Base-by-base conservation (phyloP, 164 flowering plant species). In the Berberis thunbergii region DNA sequence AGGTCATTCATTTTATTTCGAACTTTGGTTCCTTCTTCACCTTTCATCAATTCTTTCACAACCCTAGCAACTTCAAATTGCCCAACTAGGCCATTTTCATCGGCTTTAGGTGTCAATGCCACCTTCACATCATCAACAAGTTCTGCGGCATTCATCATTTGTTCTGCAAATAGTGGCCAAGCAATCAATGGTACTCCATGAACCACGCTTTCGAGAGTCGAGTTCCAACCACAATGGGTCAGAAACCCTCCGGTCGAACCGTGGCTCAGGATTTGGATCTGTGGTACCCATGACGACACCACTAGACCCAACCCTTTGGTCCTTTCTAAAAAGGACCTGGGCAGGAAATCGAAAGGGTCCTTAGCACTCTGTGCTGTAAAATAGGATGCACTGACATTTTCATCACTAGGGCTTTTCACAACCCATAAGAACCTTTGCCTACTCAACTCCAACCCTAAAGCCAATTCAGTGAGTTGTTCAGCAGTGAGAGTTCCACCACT, bases 401-500 rank as follows among this genome's bases (percentile, higher is more conserved):
- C 13, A 10, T 61, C 65, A 68, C 60, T 45, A 7, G 70, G 70
- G 40, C 61, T 68, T 41, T 81, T 70, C 3, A 78, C 78, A 2
- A 84, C 96, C 91, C 91, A 86, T 26, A 88, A 55, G 45, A 88
- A 84, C 13, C 84, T 70, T 52, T 86, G 85, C 56, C 70, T 81
- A 46, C 96, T 86, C 76, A 67, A 49, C 58, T 84, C 96, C 57
- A 88, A 54, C 3, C 92, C 96, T 6, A 70, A 8, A 11, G 92
- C 91, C 59, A 85, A 63, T 60, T 85, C 90, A 5, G 4, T 71
- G 1, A 77, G 26, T 66, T 88, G 90, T 0, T 69, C 72, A 8
- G 5, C 41, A 0, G 85, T 68, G 7, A 88, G 78, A 57, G 87
- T 81, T 70, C 92, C 93, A 26, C 88, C 91, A 65, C 94, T 89